Percentiles rank a stretch among this genome's conserved stretches.
These are phyloP conservation scores for Aspergillus baeticus DNA, from an alignment of 495 filamentous ascomycete genomes.

Conservation along the genomic window DNA sequence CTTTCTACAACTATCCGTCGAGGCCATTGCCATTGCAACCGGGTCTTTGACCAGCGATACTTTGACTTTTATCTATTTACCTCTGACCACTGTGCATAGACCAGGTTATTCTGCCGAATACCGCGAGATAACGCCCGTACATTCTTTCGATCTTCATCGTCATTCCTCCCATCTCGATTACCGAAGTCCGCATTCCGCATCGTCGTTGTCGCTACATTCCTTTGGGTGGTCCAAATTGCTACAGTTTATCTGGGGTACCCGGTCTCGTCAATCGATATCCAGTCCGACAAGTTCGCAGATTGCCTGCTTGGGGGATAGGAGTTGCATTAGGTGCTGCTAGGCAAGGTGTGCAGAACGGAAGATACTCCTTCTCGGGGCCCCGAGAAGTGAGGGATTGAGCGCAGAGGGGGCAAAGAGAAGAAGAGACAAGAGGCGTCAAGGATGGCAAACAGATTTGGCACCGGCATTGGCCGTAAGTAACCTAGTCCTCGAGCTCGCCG, in stretches of 20 bases:
- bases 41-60: conserved; percentile 5
- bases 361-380: conserved; percentile 48
- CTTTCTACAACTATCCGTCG: conserved; percentile 18
- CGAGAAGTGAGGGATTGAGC: conserved; percentile 39
- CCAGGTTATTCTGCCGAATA: conserved; percentile 9
- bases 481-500: not conserved
- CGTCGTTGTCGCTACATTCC: conserved; percentile 9
- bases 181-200: conserved; percentile 31
- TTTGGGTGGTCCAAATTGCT: conserved; percentile 4
- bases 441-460: conserved; percentile 30
- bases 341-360: not conserved
- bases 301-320: not conserved
- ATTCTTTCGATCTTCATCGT: conserved; percentile 19
- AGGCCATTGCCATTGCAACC: conserved; percentile 3
- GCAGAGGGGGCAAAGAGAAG: conserved; percentile 4
- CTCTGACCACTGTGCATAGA: conserved; percentile 13
- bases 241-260: not conserved
- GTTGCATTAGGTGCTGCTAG: not conserved
- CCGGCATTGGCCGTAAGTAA: conserved; percentile 36
- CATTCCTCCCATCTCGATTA: conserved; percentile 18
- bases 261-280: not conserved
- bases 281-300: not conserved
- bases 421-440: conserved; percentile 17
- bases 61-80: not conserved
- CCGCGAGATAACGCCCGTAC: conserved; percentile 5